Percentiles rank a stretch among this genome's conserved stretches.
Evolutionary conservation across 148 eudicot genomes (phyloP).

Genomic region (Cornus florida): DNA sequence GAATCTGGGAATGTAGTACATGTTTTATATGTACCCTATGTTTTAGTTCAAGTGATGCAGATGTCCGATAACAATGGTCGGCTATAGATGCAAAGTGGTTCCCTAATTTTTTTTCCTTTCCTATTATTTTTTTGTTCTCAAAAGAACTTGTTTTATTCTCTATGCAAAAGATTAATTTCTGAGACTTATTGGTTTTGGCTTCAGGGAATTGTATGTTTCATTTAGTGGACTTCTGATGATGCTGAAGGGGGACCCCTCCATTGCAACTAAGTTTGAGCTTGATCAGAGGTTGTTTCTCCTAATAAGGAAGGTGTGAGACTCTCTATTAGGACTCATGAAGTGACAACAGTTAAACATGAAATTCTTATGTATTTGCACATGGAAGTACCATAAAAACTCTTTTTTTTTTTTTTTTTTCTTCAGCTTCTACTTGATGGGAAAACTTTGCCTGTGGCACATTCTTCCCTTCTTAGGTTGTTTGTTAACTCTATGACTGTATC

Average conservation of each 20-base stretch:
- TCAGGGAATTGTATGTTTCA: conserved; percentile 80
- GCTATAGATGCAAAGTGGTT: no score
- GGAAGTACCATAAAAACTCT: not conserved
- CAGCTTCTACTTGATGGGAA: no score
- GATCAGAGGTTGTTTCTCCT: conserved; percentile 85
- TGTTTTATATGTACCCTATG: not conserved
- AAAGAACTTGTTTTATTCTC: not conserved
- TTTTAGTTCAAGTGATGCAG: not conserved
- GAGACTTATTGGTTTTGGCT: not conserved
- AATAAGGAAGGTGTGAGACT: conserved; percentile 62
- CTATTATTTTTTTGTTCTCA: not conserved
- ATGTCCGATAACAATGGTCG: no score
- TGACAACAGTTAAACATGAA: not conserved
- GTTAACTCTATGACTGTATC: no score
- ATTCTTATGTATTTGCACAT: not conserved
- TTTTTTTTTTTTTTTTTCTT: not conserved
- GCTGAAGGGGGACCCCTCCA: conserved; percentile 73
- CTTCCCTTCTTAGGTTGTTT: no score
- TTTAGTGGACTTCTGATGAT: conserved; percentile 88
- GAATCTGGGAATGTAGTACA: no score
- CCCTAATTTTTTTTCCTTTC: no score
- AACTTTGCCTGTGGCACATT: no score
- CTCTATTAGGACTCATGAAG: not conserved
- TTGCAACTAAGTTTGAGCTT: conserved; percentile 68
- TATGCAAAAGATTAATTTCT: not conserved